These are phyloP conservation scores for Cryptosporidium xiaoi DNA, from an alignment of 169 alveolate genomes.

Conservation along the genomic window DNA sequence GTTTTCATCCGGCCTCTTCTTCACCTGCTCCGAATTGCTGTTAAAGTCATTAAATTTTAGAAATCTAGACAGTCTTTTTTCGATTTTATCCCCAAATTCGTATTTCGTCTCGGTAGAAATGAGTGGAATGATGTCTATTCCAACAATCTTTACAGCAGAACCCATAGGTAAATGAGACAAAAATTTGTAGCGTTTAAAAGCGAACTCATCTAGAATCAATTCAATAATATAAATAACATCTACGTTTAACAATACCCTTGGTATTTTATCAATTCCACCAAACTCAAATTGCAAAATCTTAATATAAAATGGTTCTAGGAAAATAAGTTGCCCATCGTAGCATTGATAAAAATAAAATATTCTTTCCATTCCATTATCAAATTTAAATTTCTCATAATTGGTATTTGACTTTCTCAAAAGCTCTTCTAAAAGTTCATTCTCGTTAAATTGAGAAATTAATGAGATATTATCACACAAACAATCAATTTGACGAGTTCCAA, in stretches of 20 bases:
- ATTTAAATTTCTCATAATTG: background rate
- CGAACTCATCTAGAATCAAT: background rate
- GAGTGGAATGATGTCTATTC: conserved; percentile 30
- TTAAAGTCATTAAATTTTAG: too few species aligned
- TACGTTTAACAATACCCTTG: conserved; percentile 20
- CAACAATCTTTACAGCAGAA: conserved; percentile 7
- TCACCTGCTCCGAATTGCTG: too few species aligned
- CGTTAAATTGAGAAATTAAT: conserved; percentile 14
- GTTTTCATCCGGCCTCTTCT: too few species aligned
- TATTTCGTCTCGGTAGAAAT: conserved; percentile 19
- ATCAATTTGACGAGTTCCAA: conserved; percentile 2
- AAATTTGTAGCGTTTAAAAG: conserved; percentile 13
- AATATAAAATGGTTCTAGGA: conserved; percentile 51
- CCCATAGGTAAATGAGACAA: conserved; percentile 48
- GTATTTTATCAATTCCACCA: conserved; percentile 49
- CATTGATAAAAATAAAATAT: conserved; percentile 54
- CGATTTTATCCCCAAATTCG: conserved; percentile 6
- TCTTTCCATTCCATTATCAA: background rate
- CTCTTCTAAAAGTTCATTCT: conserved; percentile 40
- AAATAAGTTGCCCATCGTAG: conserved; percentile 62
- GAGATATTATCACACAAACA: conserved; percentile 2
- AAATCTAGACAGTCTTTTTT: background rate
- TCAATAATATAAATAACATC: conserved; percentile 14
- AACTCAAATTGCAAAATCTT: conserved; percentile 25
- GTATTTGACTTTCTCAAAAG: background rate